A percentile compares a stretch with the other conserved stretches of the same genome.
These are phyloP conservation scores for Nelumbo lutea DNA, from an alignment of 164 flowering plant genomes.

Conservation along the genomic window DNA sequence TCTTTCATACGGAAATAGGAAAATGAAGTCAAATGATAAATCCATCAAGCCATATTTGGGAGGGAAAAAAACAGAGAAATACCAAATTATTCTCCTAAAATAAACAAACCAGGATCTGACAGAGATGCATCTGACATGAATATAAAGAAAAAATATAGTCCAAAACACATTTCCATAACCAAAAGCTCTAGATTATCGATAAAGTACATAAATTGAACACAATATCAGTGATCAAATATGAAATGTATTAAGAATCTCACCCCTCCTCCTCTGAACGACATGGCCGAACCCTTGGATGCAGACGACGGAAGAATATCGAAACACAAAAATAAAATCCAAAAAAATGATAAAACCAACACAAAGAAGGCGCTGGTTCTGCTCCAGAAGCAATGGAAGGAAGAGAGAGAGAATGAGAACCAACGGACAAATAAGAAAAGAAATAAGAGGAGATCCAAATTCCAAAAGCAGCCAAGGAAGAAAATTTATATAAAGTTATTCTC, in stretches of 20 bases:
- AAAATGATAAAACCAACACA: not conserved
- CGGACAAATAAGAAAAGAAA: too few relatives aligned
- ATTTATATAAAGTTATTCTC: too few relatives aligned
- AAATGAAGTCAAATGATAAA: too few relatives aligned
- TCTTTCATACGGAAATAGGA: too few relatives aligned
- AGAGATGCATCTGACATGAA: not conserved
- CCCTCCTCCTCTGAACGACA: not conserved
- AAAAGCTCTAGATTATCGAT: too few relatives aligned
- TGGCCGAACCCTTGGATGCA: not conserved
- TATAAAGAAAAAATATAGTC: too few relatives aligned
- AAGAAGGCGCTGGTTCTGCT: not conserved
- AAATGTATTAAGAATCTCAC: too few relatives aligned
- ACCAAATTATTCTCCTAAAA: not conserved
- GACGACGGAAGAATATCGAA: too few relatives aligned
- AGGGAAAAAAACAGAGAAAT: not conserved
- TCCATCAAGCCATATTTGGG: not conserved
- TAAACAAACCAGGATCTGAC: not conserved
- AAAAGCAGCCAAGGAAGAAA: too few relatives aligned
- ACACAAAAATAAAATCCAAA: not conserved
- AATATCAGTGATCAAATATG: too few relatives aligned
- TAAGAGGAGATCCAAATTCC: too few relatives aligned
- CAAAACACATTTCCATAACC: too few relatives aligned
- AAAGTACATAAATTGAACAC: not conserved
- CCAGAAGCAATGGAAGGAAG: not conserved
- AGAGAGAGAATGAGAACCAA: not conserved